Evolutionary conservation across 106 monocot genomes (phyloP).

Genomic region (Phalaenopsis equestris): DNA sequence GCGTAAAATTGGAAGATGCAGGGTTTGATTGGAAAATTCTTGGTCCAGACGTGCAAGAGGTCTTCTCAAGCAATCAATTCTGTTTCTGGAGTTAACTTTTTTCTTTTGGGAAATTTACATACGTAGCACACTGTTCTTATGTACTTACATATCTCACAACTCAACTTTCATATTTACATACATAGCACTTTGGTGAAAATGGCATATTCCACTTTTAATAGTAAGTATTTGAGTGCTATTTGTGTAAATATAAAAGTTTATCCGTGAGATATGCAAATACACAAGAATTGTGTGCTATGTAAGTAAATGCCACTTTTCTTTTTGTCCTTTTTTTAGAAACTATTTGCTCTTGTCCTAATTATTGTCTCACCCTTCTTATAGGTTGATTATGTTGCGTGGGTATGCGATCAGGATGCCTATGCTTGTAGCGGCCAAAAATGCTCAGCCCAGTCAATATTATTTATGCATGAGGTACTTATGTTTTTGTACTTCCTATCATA

Average conservation of each 20-base stretch:
- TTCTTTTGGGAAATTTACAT: too few relatives aligned
- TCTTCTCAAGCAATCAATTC: conserved; percentile 5
- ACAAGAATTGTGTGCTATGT: too few relatives aligned
- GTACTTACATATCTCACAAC: too few relatives aligned
- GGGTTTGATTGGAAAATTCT: conserved; percentile 99
- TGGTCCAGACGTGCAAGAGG: conserved; percentile 96
- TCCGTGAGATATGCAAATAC: too few relatives aligned
- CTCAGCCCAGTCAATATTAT: conserved; percentile 92
- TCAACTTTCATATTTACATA: too few relatives aligned
- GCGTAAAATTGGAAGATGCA: conserved; percentile 92
- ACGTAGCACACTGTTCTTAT: too few relatives aligned
- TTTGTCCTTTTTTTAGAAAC: not conserved
- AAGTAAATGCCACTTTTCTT: too few relatives aligned
- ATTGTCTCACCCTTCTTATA: conserved; percentile 13
- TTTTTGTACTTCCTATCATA: not conserved
- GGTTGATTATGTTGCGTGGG: conserved; percentile 98
- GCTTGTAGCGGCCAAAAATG: conserved; percentile 99
- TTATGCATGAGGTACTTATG: conserved; percentile 78
- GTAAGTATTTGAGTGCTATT: too few relatives aligned
- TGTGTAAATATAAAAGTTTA: too few relatives aligned
- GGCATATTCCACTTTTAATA: too few relatives aligned
- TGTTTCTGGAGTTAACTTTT: too few relatives aligned
- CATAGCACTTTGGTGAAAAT: too few relatives aligned
- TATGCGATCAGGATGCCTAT: conserved; percentile 99
- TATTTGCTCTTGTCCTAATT: not conserved